A percentile compares a stretch with the other conserved stretches of the same genome.
Conservation (phyloP, 2,329 filamentous ascomycete species). For the Phyllosticta citribraziliensis region DNA sequence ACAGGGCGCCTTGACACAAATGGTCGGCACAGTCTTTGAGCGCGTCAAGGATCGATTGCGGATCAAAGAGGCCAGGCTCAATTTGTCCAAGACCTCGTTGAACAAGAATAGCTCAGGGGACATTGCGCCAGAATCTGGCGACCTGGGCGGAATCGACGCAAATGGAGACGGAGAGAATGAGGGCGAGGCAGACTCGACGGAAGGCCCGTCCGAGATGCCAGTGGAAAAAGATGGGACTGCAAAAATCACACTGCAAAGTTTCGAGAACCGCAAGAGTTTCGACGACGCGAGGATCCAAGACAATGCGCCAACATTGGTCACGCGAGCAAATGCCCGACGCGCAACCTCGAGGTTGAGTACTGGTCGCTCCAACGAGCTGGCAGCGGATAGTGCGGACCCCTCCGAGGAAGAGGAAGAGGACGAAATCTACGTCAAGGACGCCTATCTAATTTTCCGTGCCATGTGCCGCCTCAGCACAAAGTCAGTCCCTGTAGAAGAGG, state of each 20-base stretch:
- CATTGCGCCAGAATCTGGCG: slow-evolving; percentile 19
- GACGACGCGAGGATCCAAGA: slow-evolving; percentile 58
- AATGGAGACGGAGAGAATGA: slow-evolving; percentile 29
- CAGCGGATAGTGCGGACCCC: slow-evolving; percentile 31
- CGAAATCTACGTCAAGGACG: slow-evolving; percentile 93
- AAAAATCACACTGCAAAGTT: slow-evolving; percentile 59
- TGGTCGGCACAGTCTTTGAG: slow-evolving; percentile 98
- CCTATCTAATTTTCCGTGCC: slow-evolving; percentile 91
- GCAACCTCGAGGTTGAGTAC: slow-evolving; percentile 5
- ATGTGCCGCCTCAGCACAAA: slow-evolving; percentile 98
- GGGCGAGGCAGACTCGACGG: slow-evolving; percentile 19
- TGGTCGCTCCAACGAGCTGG: neutral
- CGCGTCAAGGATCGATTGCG: slow-evolving; percentile 78
- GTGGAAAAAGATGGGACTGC: slow-evolving; percentile 39
- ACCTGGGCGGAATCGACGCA: slow-evolving; percentile 27
- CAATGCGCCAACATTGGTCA: slow-evolving; percentile 58
- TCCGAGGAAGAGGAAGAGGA: slow-evolving; percentile 67
- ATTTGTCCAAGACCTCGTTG: slow-evolving; percentile 36
- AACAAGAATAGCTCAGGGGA: slow-evolving; percentile 27
- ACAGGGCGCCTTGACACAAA: slow-evolving; percentile 92
- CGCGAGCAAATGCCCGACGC: slow-evolving; percentile 39
- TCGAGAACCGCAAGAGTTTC: slow-evolving; percentile 56
- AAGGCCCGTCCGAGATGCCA: slow-evolving; percentile 33
- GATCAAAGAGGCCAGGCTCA: slow-evolving; percentile 71
- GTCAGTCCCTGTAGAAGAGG: slow-evolving; percentile 75